Base-by-base conservation (phyloP, 768 basidiomycete species). In the Punctularia strigosozonata region DNA sequence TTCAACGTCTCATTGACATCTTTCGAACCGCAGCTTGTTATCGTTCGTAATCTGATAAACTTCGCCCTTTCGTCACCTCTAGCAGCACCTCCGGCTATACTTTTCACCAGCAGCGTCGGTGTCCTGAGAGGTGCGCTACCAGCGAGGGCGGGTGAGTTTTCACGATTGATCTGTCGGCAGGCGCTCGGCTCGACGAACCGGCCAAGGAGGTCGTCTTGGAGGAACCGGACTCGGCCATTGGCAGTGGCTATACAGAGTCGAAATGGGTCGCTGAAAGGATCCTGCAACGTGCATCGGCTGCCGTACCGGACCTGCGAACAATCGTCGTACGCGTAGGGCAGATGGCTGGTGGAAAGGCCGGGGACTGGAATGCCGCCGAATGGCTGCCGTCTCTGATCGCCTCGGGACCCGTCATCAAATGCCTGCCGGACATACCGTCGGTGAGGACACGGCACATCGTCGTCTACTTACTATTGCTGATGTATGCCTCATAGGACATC, bases 261-360 rank as follows among this genome's bases (percentile, higher is more conserved):
- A 61, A 61, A 43, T 61, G 55, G 55, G 56, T 69, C 6, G 52
- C 58, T 1, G 69, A 71, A 43, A 43, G 52, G 5, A 54, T 69
- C 23, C 46, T 68, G 6, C 37, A 49, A 19, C 39, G 30, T 1
- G 66, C 62, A 1, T 47, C 51, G 2, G 40, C 54, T 19, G 18
- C 25, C 8, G n/a, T n/a, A n/a, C 60, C 63, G 1, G 25, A 46
- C 0, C 44, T 70, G 4, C 41, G 42, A 3, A 43, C 60, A 1
- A 38, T 61, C 14, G 54, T 63, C 8, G 59, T 68, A 1, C 62
- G 69, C 4, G 52, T 67, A 15, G 70, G 68, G 2, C 68, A 70
- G 50, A 46, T 71, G 2, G 53, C 54, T 19, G 69, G 69, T 3
- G 56, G 51, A 8, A 18, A 31, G 6, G 64, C 61, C 39, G 68